Evolutionary conservation across 306 rosid genomes (phyloP).

Genomic region (Hylodesmum podocarpum): DNA sequence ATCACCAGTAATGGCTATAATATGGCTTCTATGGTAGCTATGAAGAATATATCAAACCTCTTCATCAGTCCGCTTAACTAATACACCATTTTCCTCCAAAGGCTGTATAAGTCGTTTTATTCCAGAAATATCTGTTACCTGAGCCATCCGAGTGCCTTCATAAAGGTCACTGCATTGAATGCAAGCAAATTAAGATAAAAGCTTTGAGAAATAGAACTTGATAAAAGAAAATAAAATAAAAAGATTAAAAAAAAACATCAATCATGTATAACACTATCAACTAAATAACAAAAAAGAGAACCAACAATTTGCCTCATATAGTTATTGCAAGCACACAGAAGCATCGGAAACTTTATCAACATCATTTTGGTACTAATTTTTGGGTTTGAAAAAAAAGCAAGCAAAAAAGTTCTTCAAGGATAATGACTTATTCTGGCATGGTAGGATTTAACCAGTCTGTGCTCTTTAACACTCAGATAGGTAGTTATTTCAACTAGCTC

Average conservation of each 20-base stretch:
- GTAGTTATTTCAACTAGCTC: not conserved
- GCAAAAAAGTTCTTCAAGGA: not conserved
- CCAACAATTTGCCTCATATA: not conserved
- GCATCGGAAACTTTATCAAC: not conserved
- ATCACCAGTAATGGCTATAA: not conserved
- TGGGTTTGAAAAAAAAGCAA: not conserved
- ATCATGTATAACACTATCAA: not conserved
- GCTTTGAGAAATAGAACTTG: not conserved
- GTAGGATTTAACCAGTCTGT: not conserved
- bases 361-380: not conserved
- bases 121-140: constrained; percentile 52
- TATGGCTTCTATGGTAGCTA: not conserved
- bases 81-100: constrained; percentile 58
- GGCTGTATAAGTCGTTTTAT: constrained; percentile 60
- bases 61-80: constrained; percentile 68
- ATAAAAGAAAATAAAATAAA: not conserved
- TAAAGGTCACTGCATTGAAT: constrained; percentile 59
- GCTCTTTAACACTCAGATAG: not conserved
- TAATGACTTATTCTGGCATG: constrained; percentile 1
- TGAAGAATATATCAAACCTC: constrained; percentile 47
- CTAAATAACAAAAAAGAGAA: too few relatives aligned
- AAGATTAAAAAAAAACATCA: not conserved
- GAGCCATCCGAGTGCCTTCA: constrained; percentile 82
- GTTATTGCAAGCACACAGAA: not conserved
- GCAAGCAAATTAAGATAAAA: constrained; percentile 22